Evolutionary conservation across 768 basidiomycete species (phyloP).

Genomic region (Kwoniella sp.): DNA sequence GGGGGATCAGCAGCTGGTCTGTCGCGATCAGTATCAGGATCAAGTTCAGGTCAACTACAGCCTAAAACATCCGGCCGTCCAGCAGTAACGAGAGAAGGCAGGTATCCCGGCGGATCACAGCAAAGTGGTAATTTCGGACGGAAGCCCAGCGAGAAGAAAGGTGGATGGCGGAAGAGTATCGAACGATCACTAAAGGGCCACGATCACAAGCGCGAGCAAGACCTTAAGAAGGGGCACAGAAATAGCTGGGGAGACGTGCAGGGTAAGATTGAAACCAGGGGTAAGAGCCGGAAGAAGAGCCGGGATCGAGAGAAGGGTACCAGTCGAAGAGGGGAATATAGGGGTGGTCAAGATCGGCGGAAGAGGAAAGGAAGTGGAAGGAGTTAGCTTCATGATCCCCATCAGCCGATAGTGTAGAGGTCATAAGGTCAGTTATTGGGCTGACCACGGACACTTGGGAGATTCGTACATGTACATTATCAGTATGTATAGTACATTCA

Average conservation of each 20-base stretch:
- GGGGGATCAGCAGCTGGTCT: slow-evolving; percentile 1
- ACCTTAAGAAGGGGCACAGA: not conserved
- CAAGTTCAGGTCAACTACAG: not conserved
- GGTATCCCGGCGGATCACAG: not conserved
- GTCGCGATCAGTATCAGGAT: not conserved
- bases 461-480: too few species aligned
- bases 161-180: not conserved
- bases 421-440: not conserved
- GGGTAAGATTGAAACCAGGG: not conserved
- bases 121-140: not conserved
- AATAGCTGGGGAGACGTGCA: not conserved
- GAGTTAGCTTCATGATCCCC: not conserved
- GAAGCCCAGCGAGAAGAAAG: not conserved
- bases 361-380: not conserved
- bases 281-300: not conserved
- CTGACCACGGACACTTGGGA: not conserved
- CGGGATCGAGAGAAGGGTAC: not conserved
- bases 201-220: not conserved
- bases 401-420: not conserved
- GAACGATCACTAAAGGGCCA: not conserved
- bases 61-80: not conserved
- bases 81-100: not conserved
- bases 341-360: not conserved
- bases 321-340: not conserved
- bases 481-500: too few species aligned